Evolutionary conservation across 805 yeast species (phyloP).

Genomic region (Cephaloascus albidus): DNA sequence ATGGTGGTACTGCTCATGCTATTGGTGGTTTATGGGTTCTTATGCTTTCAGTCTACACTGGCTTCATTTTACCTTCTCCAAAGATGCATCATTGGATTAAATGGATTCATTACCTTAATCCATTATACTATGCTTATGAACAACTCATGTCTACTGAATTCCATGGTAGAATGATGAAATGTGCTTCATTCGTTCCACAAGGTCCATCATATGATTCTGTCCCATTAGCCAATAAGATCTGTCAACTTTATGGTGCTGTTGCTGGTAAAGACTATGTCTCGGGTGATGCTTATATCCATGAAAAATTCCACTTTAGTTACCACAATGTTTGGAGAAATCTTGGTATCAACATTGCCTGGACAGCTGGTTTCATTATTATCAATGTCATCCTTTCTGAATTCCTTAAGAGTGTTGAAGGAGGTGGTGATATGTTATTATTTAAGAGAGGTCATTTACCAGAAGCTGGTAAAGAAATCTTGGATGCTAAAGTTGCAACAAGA

Average conservation of each 20-base stretch:
- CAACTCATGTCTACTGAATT: slow-evolving; percentile 59
- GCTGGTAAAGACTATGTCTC: slow-evolving; percentile 43
- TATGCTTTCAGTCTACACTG: slow-evolving; percentile 48
- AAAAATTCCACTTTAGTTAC: slow-evolving; percentile 22
- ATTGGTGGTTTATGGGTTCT: slow-evolving; percentile 47
- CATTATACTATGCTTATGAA: slow-evolving; percentile 52
- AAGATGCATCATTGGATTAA: slow-evolving; percentile 66
- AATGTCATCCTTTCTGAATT: slow-evolving; percentile 25
- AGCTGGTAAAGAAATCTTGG: slow-evolving; percentile 18
- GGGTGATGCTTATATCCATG: slow-evolving; percentile 25
- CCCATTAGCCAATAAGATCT: slow-evolving; percentile 31
- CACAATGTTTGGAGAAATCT: slow-evolving; percentile 38
- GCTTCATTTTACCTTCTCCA: slow-evolving; percentile 51
- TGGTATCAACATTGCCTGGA: slow-evolving; percentile 37
- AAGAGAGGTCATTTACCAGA: slow-evolving; percentile 30
- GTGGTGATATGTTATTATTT: slow-evolving; percentile 30
- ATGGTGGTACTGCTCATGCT: slow-evolving; percentile 49
- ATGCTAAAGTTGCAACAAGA: slow-evolving; percentile 16
- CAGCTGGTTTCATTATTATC: slow-evolving; percentile 20
- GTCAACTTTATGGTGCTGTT: slow-evolving; percentile 50
- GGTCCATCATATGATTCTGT: slow-evolving; percentile 43
- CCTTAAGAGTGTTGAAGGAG: slow-evolving; percentile 22
- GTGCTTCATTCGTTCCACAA: slow-evolving; percentile 49
- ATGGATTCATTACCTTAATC: slow-evolving; percentile 54
- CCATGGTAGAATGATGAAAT: slow-evolving; percentile 42